Conservation (phyloP, 768 basidiomycete genomes). For the Leccinum variicolor region DNA sequence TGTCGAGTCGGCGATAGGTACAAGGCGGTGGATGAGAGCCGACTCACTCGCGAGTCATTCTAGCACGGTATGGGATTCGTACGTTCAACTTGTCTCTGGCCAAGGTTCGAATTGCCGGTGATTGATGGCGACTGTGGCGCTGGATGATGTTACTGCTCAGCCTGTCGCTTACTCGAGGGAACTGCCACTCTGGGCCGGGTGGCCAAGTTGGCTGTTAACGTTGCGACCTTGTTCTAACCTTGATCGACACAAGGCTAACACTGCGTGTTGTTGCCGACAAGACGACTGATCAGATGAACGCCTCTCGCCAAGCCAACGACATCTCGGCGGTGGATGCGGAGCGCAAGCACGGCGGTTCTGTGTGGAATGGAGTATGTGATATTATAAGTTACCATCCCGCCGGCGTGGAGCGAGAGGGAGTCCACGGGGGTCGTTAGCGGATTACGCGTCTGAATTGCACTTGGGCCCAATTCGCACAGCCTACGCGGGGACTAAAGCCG, state of each 20-base stretch:
- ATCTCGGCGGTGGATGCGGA: neutral
- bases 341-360: neutral
- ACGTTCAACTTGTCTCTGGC: neutral
- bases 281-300: slow-evolving; percentile 1
- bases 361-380: neutral
- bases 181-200: slow-evolving; percentile 16
- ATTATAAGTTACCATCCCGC: neutral
- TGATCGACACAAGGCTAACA: neutral
- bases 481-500: slow-evolving; percentile 20
- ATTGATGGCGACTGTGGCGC: slow-evolving; percentile 29
- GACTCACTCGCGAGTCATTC: neutral
- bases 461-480: slow-evolving; percentile 17
- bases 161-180: slow-evolving; percentile 6
- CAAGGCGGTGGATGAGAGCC: neutral
- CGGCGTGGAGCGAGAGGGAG: neutral
- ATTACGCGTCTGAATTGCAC: neutral
- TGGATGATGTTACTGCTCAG: slow-evolving; percentile 12
- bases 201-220: slow-evolving; percentile 19
- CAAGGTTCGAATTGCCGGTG: neutral
- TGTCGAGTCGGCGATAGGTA: slow-evolving; percentile 2
- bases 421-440: neutral
- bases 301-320: neutral
- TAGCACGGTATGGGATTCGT: neutral
- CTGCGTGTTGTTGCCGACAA: slow-evolving; percentile 9
- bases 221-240: slow-evolving; percentile 26